These are phyloP conservation scores for Serendipita sp. DNA, from an alignment of 768 basidiomycete species.

Conservation along the genomic window DNA sequence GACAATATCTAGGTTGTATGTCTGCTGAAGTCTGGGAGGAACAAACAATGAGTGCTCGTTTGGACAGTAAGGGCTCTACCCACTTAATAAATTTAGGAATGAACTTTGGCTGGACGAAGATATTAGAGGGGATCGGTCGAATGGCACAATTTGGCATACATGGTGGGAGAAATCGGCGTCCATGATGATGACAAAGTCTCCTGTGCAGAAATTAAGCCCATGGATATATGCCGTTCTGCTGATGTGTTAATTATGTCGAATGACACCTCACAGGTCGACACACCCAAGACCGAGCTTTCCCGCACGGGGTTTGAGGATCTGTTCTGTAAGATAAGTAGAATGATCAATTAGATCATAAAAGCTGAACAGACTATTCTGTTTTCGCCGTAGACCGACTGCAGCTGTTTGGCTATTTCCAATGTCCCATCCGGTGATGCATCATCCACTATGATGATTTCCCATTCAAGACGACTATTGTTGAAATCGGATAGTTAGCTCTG, in stretches of 20 bases:
- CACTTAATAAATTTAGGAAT: constrained; percentile 85
- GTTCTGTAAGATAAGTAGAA: neutral
- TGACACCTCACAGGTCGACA: constrained; percentile 12
- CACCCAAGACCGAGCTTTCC: constrained; percentile 87
- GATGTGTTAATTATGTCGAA: constrained; percentile 4
- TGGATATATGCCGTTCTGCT: constrained; percentile 81
- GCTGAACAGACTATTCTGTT: constrained; percentile 52
- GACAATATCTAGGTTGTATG: constrained; percentile 83
- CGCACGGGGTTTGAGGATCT: constrained; percentile 74
- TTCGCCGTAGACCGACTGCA: constrained; percentile 65
- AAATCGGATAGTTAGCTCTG: neutral
- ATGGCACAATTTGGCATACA: constrained; percentile 30
- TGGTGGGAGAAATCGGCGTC: constrained; percentile 95
- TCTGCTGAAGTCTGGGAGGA: constrained; percentile 51
- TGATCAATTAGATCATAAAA: constrained; percentile 7
- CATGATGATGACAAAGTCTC: constrained; percentile 94
- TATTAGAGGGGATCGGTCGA: neutral
- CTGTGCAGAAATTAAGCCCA: constrained; percentile 74
- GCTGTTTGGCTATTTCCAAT: constrained; percentile 68
- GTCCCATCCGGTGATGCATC: constrained; percentile 90
- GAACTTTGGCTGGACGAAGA: constrained; percentile 59
- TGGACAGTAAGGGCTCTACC: constrained; percentile 4
- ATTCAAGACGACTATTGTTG: constrained; percentile 42
- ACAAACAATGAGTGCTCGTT: neutral
- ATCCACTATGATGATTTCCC: constrained; percentile 85